Conservation (phyloP, 164 flowering plant genomes). For the Dillenia turbinata region DNA sequence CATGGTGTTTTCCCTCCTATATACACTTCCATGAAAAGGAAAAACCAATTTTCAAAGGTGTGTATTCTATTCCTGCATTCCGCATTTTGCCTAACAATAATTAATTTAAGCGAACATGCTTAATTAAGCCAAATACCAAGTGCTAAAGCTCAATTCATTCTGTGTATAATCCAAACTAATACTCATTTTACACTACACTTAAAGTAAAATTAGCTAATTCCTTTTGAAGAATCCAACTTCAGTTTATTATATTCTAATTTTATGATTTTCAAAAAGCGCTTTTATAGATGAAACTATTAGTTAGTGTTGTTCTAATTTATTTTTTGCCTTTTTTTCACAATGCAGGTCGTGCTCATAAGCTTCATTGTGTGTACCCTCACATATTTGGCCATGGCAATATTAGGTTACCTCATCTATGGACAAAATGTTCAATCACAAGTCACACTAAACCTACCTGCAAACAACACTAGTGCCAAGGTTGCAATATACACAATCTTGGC, state of each 20-base stretch:
- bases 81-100: too few relatives aligned
- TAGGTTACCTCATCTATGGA: constrained; percentile 19
- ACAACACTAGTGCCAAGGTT: constrained; percentile 5
- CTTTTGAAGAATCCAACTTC: too few relatives aligned
- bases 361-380: constrained; percentile 12
- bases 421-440: constrained; percentile 16
- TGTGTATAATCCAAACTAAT: too few relatives aligned
- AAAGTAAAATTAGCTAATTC: too few relatives aligned
- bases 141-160: too few relatives aligned
- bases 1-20: constrained; percentile 24
- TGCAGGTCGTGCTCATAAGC: constrained; percentile 16
- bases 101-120: too few relatives aligned
- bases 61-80: neutral
- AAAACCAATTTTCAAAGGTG: constrained; percentile 2
- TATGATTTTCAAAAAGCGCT: too few relatives aligned
- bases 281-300: too few relatives aligned
- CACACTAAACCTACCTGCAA: constrained; percentile 15
- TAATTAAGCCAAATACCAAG: neutral
- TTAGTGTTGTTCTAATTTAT: too few relatives aligned
- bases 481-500: constrained; percentile 19
- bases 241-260: too few relatives aligned
- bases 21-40: constrained; percentile 18
- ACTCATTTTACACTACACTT: too few relatives aligned
- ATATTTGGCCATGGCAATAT: constrained; percentile 14
- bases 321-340: neutral